A percentile compares a stretch with the other conserved stretches of the same genome.
phyloP scores from a whole-genome alignment of 176 grass and related monocot genomes.

The Chloris gayana region DNA sequence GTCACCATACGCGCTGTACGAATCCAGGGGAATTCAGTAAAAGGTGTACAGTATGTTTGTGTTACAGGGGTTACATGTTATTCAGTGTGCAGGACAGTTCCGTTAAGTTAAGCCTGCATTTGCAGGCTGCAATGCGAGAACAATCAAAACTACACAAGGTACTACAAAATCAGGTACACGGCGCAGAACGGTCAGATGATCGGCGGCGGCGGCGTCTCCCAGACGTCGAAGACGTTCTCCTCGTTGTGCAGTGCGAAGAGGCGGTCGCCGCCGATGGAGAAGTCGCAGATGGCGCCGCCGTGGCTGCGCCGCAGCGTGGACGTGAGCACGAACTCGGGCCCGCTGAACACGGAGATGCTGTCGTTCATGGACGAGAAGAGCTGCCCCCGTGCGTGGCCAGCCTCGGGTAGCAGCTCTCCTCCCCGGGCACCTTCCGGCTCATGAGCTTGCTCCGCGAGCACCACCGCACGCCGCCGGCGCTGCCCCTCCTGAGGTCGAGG shows the following conservation, averaged over 20 bases:
- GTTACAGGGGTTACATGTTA: neutral
- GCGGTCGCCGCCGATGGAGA: constrained; percentile 91
- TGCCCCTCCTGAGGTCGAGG: constrained; percentile 64
- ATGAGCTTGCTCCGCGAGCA: constrained; percentile 93
- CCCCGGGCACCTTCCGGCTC: constrained; percentile 68
- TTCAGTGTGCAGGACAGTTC: constrained; percentile 20
- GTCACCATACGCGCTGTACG: neutral
- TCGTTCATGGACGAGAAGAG: constrained; percentile 97
- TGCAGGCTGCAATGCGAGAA: neutral
- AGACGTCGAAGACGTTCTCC: constrained; percentile 98
- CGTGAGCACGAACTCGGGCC: constrained; percentile 79
- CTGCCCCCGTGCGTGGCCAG: constrained; percentile 89
- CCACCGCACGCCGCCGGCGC: constrained; percentile 68
- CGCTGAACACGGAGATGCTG: constrained; percentile 94
- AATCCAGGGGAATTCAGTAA: neutral
- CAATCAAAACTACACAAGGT: neutral
- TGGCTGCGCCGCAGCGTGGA: constrained; percentile 81
- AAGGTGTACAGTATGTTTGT: neutral
- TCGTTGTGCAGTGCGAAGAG: constrained; percentile 91
- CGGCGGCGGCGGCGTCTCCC: constrained; percentile 86
- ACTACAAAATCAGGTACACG: neutral
- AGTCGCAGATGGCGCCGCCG: constrained; percentile 89
- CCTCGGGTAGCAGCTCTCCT: constrained; percentile 99
- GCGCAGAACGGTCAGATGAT: constrained; percentile 55
- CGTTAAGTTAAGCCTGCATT: neutral